Conservation (phyloP, 331 rosid genomes). For the Stylosanthes scabra region DNA sequence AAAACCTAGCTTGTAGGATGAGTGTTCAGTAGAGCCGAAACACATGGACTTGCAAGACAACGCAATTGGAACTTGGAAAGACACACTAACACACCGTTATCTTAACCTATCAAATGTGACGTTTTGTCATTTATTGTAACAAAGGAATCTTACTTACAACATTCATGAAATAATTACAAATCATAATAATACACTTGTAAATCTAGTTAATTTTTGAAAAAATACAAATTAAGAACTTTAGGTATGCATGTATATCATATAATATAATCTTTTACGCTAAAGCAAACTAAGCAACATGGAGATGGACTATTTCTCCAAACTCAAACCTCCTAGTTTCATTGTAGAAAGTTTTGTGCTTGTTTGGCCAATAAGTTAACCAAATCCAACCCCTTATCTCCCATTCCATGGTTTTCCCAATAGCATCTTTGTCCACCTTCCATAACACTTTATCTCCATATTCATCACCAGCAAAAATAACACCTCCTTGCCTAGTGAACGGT, state of each 20-base stretch:
- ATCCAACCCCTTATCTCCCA: slow-evolving; percentile 93
- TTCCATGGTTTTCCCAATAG: slow-evolving; percentile 72
- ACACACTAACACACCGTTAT: too few species aligned
- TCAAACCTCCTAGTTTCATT: slow-evolving; percentile 84
- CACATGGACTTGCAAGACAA: too few species aligned
- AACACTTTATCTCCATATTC: slow-evolving; percentile 75
- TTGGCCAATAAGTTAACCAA: slow-evolving; percentile 96
- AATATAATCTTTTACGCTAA: too few species aligned
- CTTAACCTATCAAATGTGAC: too few species aligned
- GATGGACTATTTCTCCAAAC: slow-evolving; percentile 67
- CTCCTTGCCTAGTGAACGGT: slow-evolving; percentile 91
- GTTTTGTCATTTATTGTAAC: too few species aligned
- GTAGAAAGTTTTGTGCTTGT: slow-evolving; percentile 65
- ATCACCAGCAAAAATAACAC: slow-evolving; percentile 87
- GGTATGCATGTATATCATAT: background rate
- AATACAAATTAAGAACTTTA: slow-evolving; percentile 6
- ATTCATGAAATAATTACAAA: background rate
- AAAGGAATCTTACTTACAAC: too few species aligned
- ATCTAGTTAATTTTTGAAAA: background rate
- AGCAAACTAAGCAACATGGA: slow-evolving; percentile 59
- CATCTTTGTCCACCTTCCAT: slow-evolving; percentile 80
- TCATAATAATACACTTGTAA: background rate
- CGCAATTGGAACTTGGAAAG: too few species aligned
- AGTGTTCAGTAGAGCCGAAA: too few species aligned
- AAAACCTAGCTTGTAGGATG: too few species aligned